Base-by-base conservation (phyloP, 495 filamentous ascomycete species). In the Hypoxylon intermedium region DNA sequence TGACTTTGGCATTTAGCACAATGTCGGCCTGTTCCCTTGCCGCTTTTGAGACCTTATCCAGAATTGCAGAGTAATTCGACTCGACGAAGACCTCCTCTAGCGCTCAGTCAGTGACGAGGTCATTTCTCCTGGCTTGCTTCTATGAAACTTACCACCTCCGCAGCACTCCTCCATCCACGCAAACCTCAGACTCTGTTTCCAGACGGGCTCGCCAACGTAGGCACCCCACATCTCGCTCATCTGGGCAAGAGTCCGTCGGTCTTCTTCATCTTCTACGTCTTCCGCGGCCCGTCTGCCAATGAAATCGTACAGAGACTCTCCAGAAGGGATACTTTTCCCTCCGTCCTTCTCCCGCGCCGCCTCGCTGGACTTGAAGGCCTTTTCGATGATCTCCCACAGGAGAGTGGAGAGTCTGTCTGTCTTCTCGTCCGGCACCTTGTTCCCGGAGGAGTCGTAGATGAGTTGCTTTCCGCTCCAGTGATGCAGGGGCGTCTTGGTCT, bases 131-230 rank as follows among this genome's bases (percentile, higher is more conserved):
- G 6, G 26, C 6, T 19, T 21, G 21, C 41, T 36, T 44, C 13
- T 9, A 40, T 45, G 40, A 11, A n/a, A 75, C 82, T 60, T 68
- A 84, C 86, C 81, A 38, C 87, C 88, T 69, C 89, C 87, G 52
- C 90, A 83, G 43, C 85, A 87, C 67, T 90, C 87, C 65, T 92
- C 89, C 12, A 93, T 69, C 73, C 83, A 88, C 64, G 91, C 88
- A 65, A 86, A 90, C 58, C 83, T 87, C 52, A 93, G 63, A 71
- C 87, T 90, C 67, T 93, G 89, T 49, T 74, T 79, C 53, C 83
- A 78, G 45, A 89, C 77, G 11, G 81, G 76, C 24, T 85, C 85
- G 11, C 89, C 89, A 16, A 91, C 84, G 68, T 89, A 90, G 6
- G 82, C 81, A 7, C 89, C 89, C 88, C 89, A 92, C 67, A 87